Base-by-base conservation (phyloP, 1,139 yeast species). In the Pichia sp. region DNA sequence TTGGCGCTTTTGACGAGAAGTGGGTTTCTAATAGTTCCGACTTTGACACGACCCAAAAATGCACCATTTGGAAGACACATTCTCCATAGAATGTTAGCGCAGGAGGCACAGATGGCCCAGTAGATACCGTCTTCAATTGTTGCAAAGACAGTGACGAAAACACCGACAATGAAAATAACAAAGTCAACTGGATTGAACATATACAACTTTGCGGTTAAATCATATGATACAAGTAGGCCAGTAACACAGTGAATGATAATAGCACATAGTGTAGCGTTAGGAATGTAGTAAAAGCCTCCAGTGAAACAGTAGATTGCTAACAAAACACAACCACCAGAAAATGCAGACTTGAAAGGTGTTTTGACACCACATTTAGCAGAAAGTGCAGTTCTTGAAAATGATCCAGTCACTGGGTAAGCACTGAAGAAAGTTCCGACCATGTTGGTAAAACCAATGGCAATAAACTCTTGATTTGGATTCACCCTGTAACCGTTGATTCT, bases 361-460 rank as follows among this genome's bases (percentile, higher is more conserved):
- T 91, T 80, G 45, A 91, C 98, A 65, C 96, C 96, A 78, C 96
- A 90, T 71, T 90, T 91, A 52, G 96, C 87, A 71, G 91, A 90
- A 64, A 91, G 78, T 12, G 97, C 97, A 46, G 96, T 86, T 74
- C 97, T 83, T 21, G 96, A 87, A 70, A 91, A 91, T 1, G 97
- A 91, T 50, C 98, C 97, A 10, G 98, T 91, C 10, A 96, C 91
- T 16, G 98, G 98, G 67, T 91, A 91, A 9, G 97, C 96, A 63
- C 82, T 78, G 76, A 91, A 91, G 66, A 90, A 88, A 25, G 96
- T 87, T 60, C 97, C 97, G 61, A 91, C 77, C 67, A 90, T 75
- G 70, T 91, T 91, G 53, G 93, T 86, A 45, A 87, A 87, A 66
- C 98, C 98, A 70, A 91, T 91, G 41, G 98, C 97, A 66, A 91